Percentiles rank a stretch among this genome's conserved stretches.
These are phyloP conservation scores for Thermothelomyces thermophilus DNA, from an alignment of 2,329 filamentous ascomycete species.

Conservation along the genomic window DNA sequence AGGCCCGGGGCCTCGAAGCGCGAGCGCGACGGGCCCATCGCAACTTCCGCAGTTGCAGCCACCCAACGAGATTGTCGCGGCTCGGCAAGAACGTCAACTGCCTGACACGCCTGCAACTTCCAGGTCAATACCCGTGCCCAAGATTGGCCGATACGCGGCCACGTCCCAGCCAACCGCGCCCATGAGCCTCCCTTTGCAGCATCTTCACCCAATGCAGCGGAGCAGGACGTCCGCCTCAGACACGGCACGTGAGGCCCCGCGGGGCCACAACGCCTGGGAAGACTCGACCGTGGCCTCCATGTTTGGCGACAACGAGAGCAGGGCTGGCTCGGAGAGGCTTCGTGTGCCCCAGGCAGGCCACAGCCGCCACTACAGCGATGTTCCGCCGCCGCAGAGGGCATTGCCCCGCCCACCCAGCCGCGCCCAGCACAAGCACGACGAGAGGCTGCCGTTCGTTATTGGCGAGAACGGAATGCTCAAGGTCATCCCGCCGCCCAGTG, in stretches of 20 bases:
- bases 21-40: constrained; percentile 2
- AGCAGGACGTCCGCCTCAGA: constrained; percentile 26
- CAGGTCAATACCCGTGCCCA: constrained; percentile 33
- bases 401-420: constrained; percentile 10
- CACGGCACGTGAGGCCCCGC: constrained; percentile 15
- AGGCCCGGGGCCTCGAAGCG: background rate
- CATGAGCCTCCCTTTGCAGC: constrained; percentile 21
- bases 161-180: constrained; percentile 23
- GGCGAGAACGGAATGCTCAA: constrained; percentile 35
- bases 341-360: constrained; percentile 22
- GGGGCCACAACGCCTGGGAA: constrained; percentile 31
- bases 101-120: constrained; percentile 48
- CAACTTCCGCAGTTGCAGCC: constrained; percentile 24
- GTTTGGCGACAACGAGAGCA: constrained; percentile 25
- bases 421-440: constrained; percentile 21
- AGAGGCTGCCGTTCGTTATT: constrained; percentile 29
- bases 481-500: constrained; percentile 24
- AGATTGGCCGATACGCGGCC: constrained; percentile 26
- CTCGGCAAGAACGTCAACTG: constrained; percentile 29
- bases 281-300: constrained; percentile 33
- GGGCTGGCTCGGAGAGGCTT: constrained; percentile 22
- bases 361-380: constrained; percentile 23
- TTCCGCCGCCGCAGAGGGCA: constrained; percentile 12
- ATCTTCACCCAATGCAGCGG: constrained; percentile 26
- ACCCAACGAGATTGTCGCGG: constrained; percentile 28